phyloP scores from a whole-genome alignment of 495 filamentous ascomycete species.

The Rostrohypoxylon terebratum region DNA sequence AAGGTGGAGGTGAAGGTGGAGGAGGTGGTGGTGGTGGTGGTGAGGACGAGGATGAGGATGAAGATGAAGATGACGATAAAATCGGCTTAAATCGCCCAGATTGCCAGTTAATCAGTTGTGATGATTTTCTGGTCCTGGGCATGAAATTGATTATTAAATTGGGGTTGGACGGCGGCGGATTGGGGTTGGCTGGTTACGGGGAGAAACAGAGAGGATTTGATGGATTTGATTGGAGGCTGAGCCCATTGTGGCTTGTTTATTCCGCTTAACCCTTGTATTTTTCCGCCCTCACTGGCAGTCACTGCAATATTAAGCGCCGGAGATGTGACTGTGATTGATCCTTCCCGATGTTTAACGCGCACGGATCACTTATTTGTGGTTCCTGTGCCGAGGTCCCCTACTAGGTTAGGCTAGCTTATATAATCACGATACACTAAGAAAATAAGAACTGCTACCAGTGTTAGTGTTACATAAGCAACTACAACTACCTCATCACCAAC shows the following conservation, averaged over 20 bases:
- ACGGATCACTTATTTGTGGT: not conserved
- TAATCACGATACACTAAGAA: too few relatives aligned
- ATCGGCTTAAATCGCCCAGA: too few relatives aligned
- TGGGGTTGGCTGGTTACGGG: not conserved
- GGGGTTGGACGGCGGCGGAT: too few relatives aligned
- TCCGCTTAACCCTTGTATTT: slow-evolving; percentile 1
- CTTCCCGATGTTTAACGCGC: not conserved
- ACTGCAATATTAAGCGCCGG: not conserved
- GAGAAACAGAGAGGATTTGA: not conserved
- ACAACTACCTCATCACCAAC: too few relatives aligned
- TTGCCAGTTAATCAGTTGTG: not conserved
- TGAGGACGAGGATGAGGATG: too few relatives aligned
- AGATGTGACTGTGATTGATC: not conserved
- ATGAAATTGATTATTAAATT: not conserved
- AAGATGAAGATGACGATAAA: not conserved
- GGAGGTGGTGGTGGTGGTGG: not conserved
- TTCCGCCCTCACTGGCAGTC: not conserved
- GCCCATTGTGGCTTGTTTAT: not conserved
- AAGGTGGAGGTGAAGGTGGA: not conserved
- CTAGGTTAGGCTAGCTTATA: not conserved
- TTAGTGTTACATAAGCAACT: too few relatives aligned
- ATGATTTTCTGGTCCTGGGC: slow-evolving; percentile 5
- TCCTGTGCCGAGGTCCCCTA: not conserved
- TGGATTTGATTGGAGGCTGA: slow-evolving; percentile 1
- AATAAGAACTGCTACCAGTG: too few relatives aligned